These are phyloP conservation scores for Hemisphaericaspora nanyangensis DNA, from an alignment of 805 yeast species.

Conservation along the genomic window DNA sequence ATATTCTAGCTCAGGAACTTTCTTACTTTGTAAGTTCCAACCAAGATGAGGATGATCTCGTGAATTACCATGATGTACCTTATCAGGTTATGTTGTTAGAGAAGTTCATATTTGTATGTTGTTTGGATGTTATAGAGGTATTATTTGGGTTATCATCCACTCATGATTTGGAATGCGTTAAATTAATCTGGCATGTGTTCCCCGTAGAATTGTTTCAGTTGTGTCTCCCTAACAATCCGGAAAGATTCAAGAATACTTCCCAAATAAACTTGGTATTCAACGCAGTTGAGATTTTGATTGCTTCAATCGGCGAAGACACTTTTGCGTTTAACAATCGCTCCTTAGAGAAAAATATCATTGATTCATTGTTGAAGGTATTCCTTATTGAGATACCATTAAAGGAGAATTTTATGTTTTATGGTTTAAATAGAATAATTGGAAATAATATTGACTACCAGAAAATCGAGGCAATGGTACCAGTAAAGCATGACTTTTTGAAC, in stretches of 20 bases:
- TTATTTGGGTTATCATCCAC: slow-evolving; percentile 27
- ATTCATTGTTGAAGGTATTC: slow-evolving; percentile 31
- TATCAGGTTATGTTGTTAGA: slow-evolving; percentile 39
- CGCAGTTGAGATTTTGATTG: slow-evolving; percentile 49
- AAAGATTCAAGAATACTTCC: slow-evolving; percentile 28
- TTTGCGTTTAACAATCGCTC: slow-evolving; percentile 20
- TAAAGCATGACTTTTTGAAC: slow-evolving; percentile 17
- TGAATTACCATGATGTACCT: slow-evolving; percentile 26
- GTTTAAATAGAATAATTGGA: slow-evolving; percentile 53
- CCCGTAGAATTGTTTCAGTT: slow-evolving; percentile 30
- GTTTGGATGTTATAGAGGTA: slow-evolving; percentile 56
- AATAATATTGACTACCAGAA: slow-evolving; percentile 42
- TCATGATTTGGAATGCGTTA: slow-evolving; percentile 17
- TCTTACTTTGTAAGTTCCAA: slow-evolving; percentile 25
- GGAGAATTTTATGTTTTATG: slow-evolving; percentile 44
- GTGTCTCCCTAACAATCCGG: slow-evolving; percentile 49
- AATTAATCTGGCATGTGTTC: slow-evolving; percentile 19
- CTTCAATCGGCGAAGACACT: slow-evolving; percentile 32
- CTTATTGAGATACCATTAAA: slow-evolving; percentile 39
- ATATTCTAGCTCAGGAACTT: slow-evolving; percentile 15
- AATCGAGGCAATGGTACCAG: slow-evolving; percentile 42
- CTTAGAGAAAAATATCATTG: slow-evolving; percentile 16
- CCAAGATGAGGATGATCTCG: slow-evolving; percentile 20
- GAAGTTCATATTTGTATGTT: slow-evolving; percentile 45
- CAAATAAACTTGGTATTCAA: slow-evolving; percentile 51